A percentile compares a stretch with the other conserved stretches of the same genome.
Evolutionary conservation across 371 early-diverging fungal species (phyloP).

Genomic region (Mortierella sp.): DNA sequence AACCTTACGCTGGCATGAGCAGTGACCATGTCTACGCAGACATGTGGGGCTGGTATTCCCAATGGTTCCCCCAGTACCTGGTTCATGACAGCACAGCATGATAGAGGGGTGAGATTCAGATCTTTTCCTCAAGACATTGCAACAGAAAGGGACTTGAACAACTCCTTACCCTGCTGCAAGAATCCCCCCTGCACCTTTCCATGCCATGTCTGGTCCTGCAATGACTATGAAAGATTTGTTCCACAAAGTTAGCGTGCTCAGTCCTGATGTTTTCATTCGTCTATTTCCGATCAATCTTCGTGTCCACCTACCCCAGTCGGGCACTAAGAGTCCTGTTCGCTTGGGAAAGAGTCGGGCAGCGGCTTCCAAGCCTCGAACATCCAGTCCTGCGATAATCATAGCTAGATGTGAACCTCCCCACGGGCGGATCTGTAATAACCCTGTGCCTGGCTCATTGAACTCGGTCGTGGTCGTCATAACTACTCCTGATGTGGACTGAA

Average conservation of each 20-base stretch:
- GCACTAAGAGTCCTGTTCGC: slow-evolving; percentile 61
- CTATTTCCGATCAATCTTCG: too few relatives aligned
- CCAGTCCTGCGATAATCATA: slow-evolving; percentile 58
- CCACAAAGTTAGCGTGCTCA: not conserved
- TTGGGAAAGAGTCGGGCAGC: slow-evolving; percentile 61
- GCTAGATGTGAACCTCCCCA: slow-evolving; percentile 41
- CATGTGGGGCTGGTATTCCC: slow-evolving; percentile 49
- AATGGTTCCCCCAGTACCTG: slow-evolving; percentile 40
- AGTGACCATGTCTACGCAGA: slow-evolving; percentile 13
- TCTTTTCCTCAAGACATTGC: too few relatives aligned
- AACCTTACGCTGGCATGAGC: not conserved
- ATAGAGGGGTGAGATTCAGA: too few relatives aligned
- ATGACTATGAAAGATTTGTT: slow-evolving; percentile 38
- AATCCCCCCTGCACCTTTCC: slow-evolving; percentile 61
- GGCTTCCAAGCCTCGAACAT: slow-evolving; percentile 55
- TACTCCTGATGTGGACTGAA: slow-evolving; percentile 6
- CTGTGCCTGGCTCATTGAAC: slow-evolving; percentile 42
- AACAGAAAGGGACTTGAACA: not conserved
- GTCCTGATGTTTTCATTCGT: too few relatives aligned
- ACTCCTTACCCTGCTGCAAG: slow-evolving; percentile 61
- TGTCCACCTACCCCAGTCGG: slow-evolving; percentile 60
- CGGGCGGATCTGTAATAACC: slow-evolving; percentile 59
- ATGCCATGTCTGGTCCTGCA: slow-evolving; percentile 55
- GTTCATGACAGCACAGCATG: not conserved
- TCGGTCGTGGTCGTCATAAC: not conserved